These are phyloP conservation scores for Linaria vulgaris DNA, from an alignment of 257 asterid species.

Conservation along the genomic window DNA sequence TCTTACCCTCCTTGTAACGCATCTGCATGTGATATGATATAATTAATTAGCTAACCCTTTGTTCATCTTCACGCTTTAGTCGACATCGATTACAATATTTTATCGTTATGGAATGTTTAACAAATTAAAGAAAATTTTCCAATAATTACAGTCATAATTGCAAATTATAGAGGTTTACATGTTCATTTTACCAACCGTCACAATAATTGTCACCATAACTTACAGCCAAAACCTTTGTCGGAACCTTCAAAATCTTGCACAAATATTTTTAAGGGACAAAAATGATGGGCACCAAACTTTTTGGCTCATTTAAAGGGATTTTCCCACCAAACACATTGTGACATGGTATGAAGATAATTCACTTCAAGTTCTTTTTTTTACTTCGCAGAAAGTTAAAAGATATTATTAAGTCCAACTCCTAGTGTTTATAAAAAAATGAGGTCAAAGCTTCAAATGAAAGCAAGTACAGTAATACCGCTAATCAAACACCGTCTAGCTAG, in stretches of 20 bases:
- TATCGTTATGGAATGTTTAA: conserved; percentile 10
- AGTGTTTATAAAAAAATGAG: no score
- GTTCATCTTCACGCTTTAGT: not conserved
- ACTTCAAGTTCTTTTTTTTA: no score
- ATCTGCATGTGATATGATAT: conserved; percentile 21
- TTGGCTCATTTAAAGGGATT: no score
- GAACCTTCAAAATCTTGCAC: not conserved
- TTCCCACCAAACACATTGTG: no score
- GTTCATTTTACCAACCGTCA: not conserved
- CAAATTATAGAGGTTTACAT: not conserved
- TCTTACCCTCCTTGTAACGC: conserved; percentile 1
- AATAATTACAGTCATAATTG: not conserved
- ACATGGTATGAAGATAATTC: no score
- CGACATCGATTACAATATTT: conserved; percentile 16
- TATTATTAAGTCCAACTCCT: no score
- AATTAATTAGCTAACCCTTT: not conserved
- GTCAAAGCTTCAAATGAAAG: no score
- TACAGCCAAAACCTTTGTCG: not conserved
- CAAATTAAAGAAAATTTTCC: conserved; percentile 9
- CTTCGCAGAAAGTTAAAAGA: no score
- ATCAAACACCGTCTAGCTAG: no score
- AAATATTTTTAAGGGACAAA: not conserved
- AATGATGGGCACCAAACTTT: no score
- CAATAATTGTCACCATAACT: not conserved
- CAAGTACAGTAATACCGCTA: no score